These are phyloP conservation scores for Ciborinia camelliae DNA, from an alignment of 2,329 filamentous ascomycete genomes.

Conservation along the genomic window DNA sequence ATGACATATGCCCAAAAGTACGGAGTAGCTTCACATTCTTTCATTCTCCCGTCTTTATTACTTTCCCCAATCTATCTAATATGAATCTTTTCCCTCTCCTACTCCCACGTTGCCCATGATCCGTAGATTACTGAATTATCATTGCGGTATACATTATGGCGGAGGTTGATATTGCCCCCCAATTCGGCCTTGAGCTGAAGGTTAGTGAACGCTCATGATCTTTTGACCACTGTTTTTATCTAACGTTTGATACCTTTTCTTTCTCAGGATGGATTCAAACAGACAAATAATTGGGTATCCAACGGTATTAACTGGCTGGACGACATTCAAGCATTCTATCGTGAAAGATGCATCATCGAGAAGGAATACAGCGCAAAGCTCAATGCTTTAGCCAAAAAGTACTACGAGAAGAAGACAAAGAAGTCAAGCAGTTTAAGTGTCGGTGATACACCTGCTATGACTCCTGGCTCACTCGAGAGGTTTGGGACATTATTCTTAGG, in stretches of 20 bases:
- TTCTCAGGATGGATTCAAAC: conserved; percentile 87
- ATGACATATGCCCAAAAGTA: conserved; percentile 12
- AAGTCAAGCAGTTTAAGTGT: conserved; percentile 87
- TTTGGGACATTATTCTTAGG: conserved; percentile 36
- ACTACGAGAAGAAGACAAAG: conserved; percentile 93
- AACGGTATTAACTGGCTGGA: conserved; percentile 93
- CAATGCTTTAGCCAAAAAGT: conserved; percentile 84
- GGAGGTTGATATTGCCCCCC: conserved; percentile 76
- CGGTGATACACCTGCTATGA: conserved; percentile 88
- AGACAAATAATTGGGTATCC: conserved; percentile 86
- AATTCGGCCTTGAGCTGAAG: conserved; percentile 93
- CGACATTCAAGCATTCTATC: conserved; percentile 95
- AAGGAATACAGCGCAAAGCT: conserved; percentile 95
- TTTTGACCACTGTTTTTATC: conserved; percentile 19
- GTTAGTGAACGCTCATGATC: conserved; percentile 47
- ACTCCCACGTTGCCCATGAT: conserved; percentile 28
- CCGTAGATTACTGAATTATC: conserved; percentile 10
- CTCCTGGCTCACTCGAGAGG: conserved; percentile 92
- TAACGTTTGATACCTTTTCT: conserved; percentile 21
- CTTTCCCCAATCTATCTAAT: conserved; percentile 1
- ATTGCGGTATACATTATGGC: conserved; percentile 54
- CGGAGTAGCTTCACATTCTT: conserved; percentile 1
- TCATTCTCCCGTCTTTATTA: conserved; percentile 12
- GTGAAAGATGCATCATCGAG: conserved; percentile 88
- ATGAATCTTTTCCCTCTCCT: conserved; percentile 22